Percentiles rank a stretch among this genome's conserved stretches.
Conservation (phyloP, 495 filamentous ascomycete genomes). For the Annulohypoxylon maeteangense region DNA sequence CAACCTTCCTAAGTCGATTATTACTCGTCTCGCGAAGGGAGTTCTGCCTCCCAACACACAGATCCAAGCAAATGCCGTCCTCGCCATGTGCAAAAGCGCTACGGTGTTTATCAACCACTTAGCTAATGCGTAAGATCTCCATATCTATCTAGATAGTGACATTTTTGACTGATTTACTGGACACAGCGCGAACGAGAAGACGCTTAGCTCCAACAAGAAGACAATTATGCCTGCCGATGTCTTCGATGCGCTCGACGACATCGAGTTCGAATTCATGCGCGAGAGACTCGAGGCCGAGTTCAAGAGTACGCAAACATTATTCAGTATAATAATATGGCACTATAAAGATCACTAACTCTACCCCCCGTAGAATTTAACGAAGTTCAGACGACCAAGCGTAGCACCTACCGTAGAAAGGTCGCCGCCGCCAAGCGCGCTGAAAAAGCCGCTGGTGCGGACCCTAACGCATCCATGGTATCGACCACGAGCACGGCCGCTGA, state of each 20-base stretch:
- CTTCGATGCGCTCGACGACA: slow-evolving; percentile 79
- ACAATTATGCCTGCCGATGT: slow-evolving; percentile 88
- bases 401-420: slow-evolving; percentile 61
- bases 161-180: slow-evolving; percentile 11
- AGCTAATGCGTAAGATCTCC: slow-evolving; percentile 73
- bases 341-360: slow-evolving; percentile 10
- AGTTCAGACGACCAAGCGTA: slow-evolving; percentile 62
- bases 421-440: slow-evolving; percentile 55
- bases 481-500: slow-evolving; percentile 22
- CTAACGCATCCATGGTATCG: slow-evolving; percentile 51
- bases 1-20: slow-evolving; percentile 90
- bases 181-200: slow-evolving; percentile 80
- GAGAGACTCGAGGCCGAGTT: slow-evolving; percentile 70
- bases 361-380: slow-evolving; percentile 61
- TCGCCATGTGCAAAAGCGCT: slow-evolving; percentile 91
- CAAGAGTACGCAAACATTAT: slow-evolving; percentile 56
- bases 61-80: slow-evolving; percentile 90
- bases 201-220: slow-evolving; percentile 73
- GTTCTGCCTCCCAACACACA: slow-evolving; percentile 97
- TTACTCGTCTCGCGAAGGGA: slow-evolving; percentile 90
- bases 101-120: slow-evolving; percentile 95
- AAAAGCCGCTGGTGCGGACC: slow-evolving; percentile 22
- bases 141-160: background rate
- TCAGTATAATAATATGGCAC: background rate
- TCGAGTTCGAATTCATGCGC: slow-evolving; percentile 84